These are phyloP conservation scores for Amniculicola lignicola DNA, from an alignment of 495 filamentous ascomycete species.

Conservation along the genomic window DNA sequence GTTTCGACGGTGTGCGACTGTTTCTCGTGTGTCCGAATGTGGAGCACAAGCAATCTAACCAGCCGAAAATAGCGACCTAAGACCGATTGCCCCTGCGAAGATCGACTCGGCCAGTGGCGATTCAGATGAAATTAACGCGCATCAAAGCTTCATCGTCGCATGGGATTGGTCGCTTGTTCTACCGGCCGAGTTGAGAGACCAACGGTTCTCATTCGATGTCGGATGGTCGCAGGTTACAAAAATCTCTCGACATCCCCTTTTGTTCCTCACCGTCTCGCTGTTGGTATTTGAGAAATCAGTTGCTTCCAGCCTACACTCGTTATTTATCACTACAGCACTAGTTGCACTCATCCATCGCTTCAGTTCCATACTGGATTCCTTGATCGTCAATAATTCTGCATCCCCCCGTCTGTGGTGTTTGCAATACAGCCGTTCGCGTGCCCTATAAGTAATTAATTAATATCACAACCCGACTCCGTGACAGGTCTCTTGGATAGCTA, in stretches of 20 bases:
- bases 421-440: slow-evolving; percentile 4
- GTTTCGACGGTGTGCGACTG: background rate
- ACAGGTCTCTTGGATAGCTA: background rate
- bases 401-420: background rate
- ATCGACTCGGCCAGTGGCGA: background rate
- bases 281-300: too few species aligned
- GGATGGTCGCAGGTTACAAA: too few species aligned
- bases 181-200: too few species aligned
- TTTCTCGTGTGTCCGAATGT: background rate
- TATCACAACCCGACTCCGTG: background rate
- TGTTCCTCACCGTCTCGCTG: too few species aligned
- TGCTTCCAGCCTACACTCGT: too few species aligned
- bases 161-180: slow-evolving; percentile 2
- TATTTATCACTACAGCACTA: too few species aligned
- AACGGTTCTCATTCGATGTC: too few species aligned
- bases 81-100: slow-evolving; percentile 8
- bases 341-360: slow-evolving; percentile 20
- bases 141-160: slow-evolving; percentile 3
- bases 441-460: background rate
- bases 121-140: slow-evolving; percentile 16
- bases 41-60: too few species aligned
- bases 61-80: slow-evolving; percentile 5
- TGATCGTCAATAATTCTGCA: too few species aligned
- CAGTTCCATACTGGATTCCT: too few species aligned
- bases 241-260: background rate